These are phyloP conservation scores for Sporothrix mexicana DNA, from an alignment of 2,329 filamentous ascomycete species.

Conservation along the genomic window DNA sequence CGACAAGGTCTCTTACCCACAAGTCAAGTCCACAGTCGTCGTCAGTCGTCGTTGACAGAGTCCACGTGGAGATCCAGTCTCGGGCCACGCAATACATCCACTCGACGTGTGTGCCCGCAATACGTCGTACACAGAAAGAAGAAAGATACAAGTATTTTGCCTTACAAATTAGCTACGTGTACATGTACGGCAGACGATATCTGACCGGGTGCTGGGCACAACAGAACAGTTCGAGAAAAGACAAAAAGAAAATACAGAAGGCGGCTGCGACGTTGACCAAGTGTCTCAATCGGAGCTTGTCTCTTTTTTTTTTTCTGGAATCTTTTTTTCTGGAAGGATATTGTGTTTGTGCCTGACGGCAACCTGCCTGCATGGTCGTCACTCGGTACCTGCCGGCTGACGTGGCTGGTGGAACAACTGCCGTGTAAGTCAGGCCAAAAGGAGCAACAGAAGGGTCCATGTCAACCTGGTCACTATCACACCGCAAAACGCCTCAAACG, in stretches of 20 bases:
- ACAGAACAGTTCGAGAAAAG: not conserved
- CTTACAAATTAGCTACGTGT: no score
- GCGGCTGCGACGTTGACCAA: not conserved
- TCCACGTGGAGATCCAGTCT: slow-evolving; percentile 1
- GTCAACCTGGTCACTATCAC: not conserved
- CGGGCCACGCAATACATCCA: slow-evolving; percentile 1
- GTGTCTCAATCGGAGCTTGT: not conserved
- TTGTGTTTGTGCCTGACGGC: slow-evolving; percentile 7
- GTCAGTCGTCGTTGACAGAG: not conserved
- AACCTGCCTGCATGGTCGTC: not conserved
- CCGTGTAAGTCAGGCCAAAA: not conserved
- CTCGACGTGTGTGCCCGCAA: no score
- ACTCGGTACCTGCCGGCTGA: slow-evolving; percentile 23
- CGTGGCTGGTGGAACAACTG: slow-evolving; percentile 28
- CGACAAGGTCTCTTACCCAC: not conserved
- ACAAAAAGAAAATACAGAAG: not conserved
- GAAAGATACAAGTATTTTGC: no score
- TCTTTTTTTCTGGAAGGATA: no score
- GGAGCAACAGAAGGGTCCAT: no score
- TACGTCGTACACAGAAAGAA: no score
- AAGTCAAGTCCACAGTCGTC: not conserved
- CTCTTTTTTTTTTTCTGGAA: not conserved
- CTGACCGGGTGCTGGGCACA: not conserved
- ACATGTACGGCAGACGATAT: not conserved
- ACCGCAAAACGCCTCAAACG: slow-evolving; percentile 5